A percentile compares a stretch with the other conserved stretches of the same genome.
phyloP scores from a whole-genome alignment of 2,329 filamentous ascomycete species.

The Fusarium luffae region DNA sequence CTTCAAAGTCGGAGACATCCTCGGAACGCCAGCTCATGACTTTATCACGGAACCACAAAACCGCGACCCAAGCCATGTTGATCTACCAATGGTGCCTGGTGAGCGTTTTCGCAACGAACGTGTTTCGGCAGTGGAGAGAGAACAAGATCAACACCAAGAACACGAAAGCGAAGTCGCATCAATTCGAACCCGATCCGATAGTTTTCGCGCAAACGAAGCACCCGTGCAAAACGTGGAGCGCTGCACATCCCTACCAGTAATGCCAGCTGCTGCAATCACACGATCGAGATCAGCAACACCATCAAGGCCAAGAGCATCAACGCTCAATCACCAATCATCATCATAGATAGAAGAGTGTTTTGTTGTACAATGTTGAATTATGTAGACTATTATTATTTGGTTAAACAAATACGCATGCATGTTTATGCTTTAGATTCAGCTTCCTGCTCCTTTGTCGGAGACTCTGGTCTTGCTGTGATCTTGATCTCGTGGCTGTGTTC shows the following conservation, averaged over 20 bases:
- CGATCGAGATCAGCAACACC: not conserved
- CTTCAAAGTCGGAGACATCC: conserved; percentile 55
- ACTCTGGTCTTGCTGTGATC: not conserved
- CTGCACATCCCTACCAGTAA: conserved; percentile 7
- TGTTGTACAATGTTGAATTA: conserved; percentile 21
- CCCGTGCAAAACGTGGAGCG: not conserved
- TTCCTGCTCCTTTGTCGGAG: conserved; percentile 1
- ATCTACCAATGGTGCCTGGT: conserved; percentile 19
- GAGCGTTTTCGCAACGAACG: not conserved
- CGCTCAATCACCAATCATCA: not conserved
- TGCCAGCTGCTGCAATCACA: not conserved
- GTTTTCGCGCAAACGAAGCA: not conserved
- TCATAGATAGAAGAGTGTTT: not conserved
- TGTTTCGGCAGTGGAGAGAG: not conserved
- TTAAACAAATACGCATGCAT: not conserved
- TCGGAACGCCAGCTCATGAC: conserved; percentile 61
- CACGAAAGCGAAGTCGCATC: not conserved
- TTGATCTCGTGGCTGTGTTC: conserved; percentile 24
- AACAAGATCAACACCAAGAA: conserved; percentile 9
- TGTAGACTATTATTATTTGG: not conserved
- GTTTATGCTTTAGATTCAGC: not conserved
- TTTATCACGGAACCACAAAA: conserved; percentile 35
- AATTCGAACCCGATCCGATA: not conserved
- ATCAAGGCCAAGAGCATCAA: not conserved
- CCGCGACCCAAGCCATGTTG: not conserved